Base-by-base conservation (phyloP, 108 stramenopile genomes). In the Seminavis robusta region DNA sequence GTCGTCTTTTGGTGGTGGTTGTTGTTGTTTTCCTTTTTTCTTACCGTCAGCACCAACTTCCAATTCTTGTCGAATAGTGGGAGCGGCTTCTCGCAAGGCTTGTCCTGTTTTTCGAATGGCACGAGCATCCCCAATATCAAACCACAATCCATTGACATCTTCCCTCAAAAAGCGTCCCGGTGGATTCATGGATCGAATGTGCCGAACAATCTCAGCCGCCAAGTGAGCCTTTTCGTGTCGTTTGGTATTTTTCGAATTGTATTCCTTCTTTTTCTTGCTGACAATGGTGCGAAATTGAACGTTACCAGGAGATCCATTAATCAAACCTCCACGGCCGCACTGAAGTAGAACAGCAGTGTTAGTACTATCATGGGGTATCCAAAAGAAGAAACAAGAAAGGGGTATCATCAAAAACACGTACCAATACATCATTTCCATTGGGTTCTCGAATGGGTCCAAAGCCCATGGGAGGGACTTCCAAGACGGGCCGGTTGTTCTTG, bases 81-180 rank as follows among this genome's bases (percentile, higher is more conserved):
- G 16, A 31, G 19, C 37, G n/a, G 37, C 76, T 60, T 77, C 76
- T 15, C 75, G 43, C 33, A 76, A 59, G 23, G 71, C 71, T 47
- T 76, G 75, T 20, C 60, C 56, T 6, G 75, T 76, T 54, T 76
- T 76, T 51, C 73, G 71, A 28, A 72, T 67, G 3, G 76, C 76
- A 39, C 67, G 50, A 8, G 67, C 55, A 33, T 77, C 71, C 11
- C 76, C 76, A 25, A 77, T 77, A 37, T 77, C 76, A 21, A 57
- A 34, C 71, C 65, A 77, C n/a, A n/a, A n/a, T 20, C 43, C 43
- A 4, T 19, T 23, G 8, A 7, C 11, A 43, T 69, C 73, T 38
- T 78, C 71, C 65, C 41, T 69, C 36, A 78, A 45, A 55, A 78
- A 78, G 19, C 77, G 38, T 7, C 77, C 77, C 9, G 77, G 77